phyloP scores from a whole-genome alignment of 495 filamentous ascomycete species.

The Penicillium chermesinum region DNA sequence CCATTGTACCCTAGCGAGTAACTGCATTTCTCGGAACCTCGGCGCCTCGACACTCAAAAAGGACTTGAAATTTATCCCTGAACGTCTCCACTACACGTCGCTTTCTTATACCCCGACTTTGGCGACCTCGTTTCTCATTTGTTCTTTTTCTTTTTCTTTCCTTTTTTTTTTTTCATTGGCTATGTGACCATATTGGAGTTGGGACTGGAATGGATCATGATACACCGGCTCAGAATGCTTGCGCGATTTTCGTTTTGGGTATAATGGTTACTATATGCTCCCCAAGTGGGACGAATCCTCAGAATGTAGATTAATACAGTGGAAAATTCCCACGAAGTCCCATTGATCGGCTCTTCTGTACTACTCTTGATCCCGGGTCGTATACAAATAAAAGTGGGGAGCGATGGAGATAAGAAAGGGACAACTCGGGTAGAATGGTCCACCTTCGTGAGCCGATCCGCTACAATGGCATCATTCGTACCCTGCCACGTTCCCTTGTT shows the following conservation, averaged over 20 bases:
- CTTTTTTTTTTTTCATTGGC: not conserved
- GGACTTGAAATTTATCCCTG: not conserved
- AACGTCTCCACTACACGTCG: not conserved
- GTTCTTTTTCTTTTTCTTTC: not conserved
- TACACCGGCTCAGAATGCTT: slow-evolving; percentile 11
- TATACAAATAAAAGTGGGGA: not conserved
- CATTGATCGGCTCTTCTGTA: not conserved
- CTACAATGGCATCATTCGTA: not conserved
- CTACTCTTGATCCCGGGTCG: not conserved
- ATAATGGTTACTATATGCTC: not conserved
- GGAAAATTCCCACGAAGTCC: not conserved
- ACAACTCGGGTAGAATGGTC: not conserved
- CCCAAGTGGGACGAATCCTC: not conserved
- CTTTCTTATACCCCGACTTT: not conserved
- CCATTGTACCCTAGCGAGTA: slow-evolving; percentile 10
- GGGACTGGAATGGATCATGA: slow-evolving; percentile 7
- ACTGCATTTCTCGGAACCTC: slow-evolving; percentile 11
- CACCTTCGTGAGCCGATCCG: not conserved
- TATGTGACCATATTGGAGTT: slow-evolving; percentile 13
- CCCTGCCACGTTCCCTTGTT: not conserved
- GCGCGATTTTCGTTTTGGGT: not conserved
- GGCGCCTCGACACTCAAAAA: slow-evolving; percentile 5
- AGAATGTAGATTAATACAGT: slow-evolving; percentile 12
- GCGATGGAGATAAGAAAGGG: too few relatives aligned
- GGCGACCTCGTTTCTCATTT: not conserved